Percentiles rank a stretch among this genome's conserved stretches.
Evolutionary conservation across 2,329 filamentous ascomycete species (phyloP).

Genomic region (Herpotrichia juniperi): DNA sequence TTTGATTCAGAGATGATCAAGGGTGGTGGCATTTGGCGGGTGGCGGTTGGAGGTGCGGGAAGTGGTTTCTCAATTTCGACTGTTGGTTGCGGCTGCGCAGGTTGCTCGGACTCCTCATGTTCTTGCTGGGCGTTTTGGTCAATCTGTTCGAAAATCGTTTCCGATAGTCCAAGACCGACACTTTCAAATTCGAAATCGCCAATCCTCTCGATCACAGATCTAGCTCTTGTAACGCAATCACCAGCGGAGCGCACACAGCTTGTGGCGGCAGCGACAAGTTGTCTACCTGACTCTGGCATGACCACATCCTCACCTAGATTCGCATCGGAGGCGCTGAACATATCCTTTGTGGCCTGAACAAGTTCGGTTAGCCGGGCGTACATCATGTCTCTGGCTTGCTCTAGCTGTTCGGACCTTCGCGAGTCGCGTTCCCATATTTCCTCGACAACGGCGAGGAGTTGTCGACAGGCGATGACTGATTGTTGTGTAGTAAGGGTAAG

Average conservation of each 20-base stretch:
- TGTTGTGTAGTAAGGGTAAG: conserved; percentile 82
- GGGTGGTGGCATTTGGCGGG: conserved; percentile 47
- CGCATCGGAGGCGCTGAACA: conserved; percentile 71
- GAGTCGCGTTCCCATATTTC: conserved; percentile 80
- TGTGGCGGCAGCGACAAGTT: conserved; percentile 79
- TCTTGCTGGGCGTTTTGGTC: conserved; percentile 17
- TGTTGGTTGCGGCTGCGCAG: conserved; percentile 18
- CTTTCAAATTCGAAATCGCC: conserved; percentile 85
- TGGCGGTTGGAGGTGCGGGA: conserved; percentile 43
- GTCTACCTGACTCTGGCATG: conserved; percentile 77
- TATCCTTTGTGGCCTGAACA: conserved; percentile 79
- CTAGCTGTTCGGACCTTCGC: conserved; percentile 69
- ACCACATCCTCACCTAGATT: conserved; percentile 78
- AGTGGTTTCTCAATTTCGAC: conserved; percentile 45
- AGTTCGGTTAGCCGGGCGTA: conserved; percentile 80
- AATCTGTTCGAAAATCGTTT: conserved; percentile 42
- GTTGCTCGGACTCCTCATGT: conserved; percentile 4
- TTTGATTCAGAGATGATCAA: conserved; percentile 64
- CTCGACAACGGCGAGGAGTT: conserved; percentile 80
- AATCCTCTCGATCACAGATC: conserved; percentile 82
- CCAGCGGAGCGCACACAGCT: conserved; percentile 88
- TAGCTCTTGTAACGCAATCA: conserved; percentile 87
- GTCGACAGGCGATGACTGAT: conserved; percentile 80
- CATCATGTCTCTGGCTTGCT: conserved; percentile 75
- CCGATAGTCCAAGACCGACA: conserved; percentile 52